Evolutionary conservation across 2,329 filamentous ascomycete genomes (phyloP), one percentile per base, ranked within the genome.

Genomic region (Ceratocystis alfenasii): DNA sequence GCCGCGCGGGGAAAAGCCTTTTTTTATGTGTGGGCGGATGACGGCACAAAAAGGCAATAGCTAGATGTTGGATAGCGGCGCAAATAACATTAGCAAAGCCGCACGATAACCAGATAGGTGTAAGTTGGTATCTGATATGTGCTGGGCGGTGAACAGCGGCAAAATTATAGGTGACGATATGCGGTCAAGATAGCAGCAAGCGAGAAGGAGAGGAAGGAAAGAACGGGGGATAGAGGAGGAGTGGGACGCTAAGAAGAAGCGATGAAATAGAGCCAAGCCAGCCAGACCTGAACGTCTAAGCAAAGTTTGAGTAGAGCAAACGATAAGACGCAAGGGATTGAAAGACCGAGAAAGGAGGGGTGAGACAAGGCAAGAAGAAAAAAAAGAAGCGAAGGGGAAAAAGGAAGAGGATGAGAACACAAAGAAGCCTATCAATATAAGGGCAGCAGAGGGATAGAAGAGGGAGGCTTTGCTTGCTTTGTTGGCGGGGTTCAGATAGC

Each of bases 81-180:
- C 55, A 59, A 59, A 59, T 33, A 28, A 50, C n/a, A 59, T 33
- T 20, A 46, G 48, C n/a, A 63, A 48, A 63, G 61, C 22, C n/a
- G 44, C 44, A 48, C 44, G 36, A 45, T 28, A 48, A 63, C 61
- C 25, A 50, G 44, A 36, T 33, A 59, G 55, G 55, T 59, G 55
- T 59, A 59, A 59, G 55, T 59, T 59, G 55, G 8, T 59, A 36
- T 30, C 48, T 33, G 55, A 59, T 59, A 59, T n/a, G 55, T 6
- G 55, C 8, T 6, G 61, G 61, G 61, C 61, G 61, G 61, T 63
- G 61, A 63, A 25, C 2, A 10, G 44, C 25, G 61, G 61, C 44
- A 63, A 45, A 50, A 63, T 63, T 48, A 46, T 8, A 25, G 48
- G 48, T 53, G 22, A 53, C 48, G 44, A 62, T 45, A 62, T 45